Conservation (phyloP, 2,329 filamentous ascomycete genomes). For the Herpotrichia juniperi region DNA sequence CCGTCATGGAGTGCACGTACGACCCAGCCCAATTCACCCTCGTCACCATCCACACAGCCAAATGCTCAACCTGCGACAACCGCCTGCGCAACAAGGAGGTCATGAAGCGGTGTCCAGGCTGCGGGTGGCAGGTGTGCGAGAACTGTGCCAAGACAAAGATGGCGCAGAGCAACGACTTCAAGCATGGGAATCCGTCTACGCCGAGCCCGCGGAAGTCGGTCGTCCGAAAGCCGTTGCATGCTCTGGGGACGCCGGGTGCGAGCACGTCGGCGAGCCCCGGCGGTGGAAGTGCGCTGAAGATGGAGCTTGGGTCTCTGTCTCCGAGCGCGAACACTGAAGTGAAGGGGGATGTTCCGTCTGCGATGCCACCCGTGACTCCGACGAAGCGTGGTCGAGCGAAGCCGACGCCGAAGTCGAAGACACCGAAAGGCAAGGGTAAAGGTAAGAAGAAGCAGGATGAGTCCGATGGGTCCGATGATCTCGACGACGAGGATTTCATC, state of each 20-base stretch:
- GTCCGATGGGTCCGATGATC: neutral
- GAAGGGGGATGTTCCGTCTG: no score
- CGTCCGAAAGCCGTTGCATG: neutral
- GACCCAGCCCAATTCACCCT: constrained; percentile 25
- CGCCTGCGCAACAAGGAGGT: constrained; percentile 35
- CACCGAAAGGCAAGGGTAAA: constrained; percentile 1
- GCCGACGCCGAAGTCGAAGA: no score
- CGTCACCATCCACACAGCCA: constrained; percentile 43
- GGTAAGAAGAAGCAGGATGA: constrained; percentile 1
- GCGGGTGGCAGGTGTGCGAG: constrained; percentile 41
- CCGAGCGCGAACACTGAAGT: neutral
- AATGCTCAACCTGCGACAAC: constrained; percentile 43
- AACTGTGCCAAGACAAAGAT: constrained; percentile 28
- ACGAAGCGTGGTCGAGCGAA: neutral
- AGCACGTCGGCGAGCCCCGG: neutral
- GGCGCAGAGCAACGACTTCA: neutral
- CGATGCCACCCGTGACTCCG: neutral
- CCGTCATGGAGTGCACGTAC: constrained; percentile 21
- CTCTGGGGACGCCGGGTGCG: neutral
- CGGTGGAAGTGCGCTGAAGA: neutral
- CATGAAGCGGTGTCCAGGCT: constrained; percentile 41
- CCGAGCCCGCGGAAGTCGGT: neutral
- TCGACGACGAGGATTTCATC: constrained; percentile 12
- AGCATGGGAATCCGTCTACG: constrained; percentile 1
- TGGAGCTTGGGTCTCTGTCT: neutral